Evolutionary conservation across 1,284 basidiomycete species (phyloP), one percentile per base, ranked within the genome.

Genomic region (Apiotrichum porosum): DNA sequence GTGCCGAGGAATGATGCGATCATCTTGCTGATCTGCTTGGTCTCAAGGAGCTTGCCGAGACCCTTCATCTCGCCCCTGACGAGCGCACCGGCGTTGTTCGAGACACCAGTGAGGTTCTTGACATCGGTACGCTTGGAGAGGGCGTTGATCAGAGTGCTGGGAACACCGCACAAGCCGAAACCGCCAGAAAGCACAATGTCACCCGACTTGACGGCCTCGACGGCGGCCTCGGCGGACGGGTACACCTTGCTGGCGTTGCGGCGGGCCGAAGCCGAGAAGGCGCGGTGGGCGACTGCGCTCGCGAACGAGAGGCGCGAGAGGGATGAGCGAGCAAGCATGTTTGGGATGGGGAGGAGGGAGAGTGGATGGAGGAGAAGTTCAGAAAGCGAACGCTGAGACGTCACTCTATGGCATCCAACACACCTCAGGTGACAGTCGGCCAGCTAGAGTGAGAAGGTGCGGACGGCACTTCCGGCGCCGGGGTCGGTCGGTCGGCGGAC

Each of bases 1-100:
- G 71, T 69, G 22, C 89, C 89, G 48, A 90, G 86, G 72, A 91
- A 93, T 31, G 86, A 88, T 13, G 86, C 82, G 61, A 94, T 83
- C 72, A 94, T 81, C 72, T 87, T 91, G 65, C 79, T 78, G 43
- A 94, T 80, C 64, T 93, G 86, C 46, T 55, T 52, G 32, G 80
- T 79, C 58, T 86, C 82, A 39, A 93, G 76, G 32, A 94, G 77
- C 61, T 83, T 44, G 86, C 89, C 90, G 61, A 48, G 44, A 18
- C 53, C 53, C 40, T 48, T 46, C 22, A 45, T 47, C 47, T 49
- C 40, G 28, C 49, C 53, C 40, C 48, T 37, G 37, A 54, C 44
- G 38, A 49, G 26, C 5, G 49, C 68, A 39, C 91, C 91, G 40
- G 87, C 86, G 74, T 95, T 94, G 72, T 95, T 95, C 10, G 88